phyloP scores from a whole-genome alignment of 768 basidiomycete genomes.

The Leccinum boreale region DNA sequence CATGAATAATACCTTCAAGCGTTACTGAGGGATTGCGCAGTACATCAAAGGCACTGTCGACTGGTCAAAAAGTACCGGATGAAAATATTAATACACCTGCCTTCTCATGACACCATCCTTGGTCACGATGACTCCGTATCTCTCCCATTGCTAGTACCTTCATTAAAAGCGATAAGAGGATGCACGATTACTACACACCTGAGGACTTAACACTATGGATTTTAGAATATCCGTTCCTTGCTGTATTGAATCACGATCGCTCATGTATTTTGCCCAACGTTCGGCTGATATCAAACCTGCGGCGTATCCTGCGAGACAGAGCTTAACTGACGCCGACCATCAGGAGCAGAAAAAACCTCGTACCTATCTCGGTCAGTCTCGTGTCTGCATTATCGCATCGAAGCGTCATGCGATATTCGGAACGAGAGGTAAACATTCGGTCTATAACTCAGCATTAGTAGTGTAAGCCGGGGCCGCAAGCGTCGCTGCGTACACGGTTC shows the following conservation, averaged over 20 bases:
- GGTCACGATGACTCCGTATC: slow-evolving; percentile 38
- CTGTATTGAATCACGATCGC: slow-evolving; percentile 33
- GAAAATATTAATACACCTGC: slow-evolving; percentile 21
- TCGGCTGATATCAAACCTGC: slow-evolving; percentile 41
- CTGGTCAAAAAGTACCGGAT: neutral
- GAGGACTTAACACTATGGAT: slow-evolving; percentile 37
- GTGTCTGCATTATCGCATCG: slow-evolving; percentile 88
- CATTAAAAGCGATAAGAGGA: neutral
- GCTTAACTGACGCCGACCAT: neutral
- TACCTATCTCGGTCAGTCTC: slow-evolving; percentile 75
- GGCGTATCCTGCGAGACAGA: slow-evolving; percentile 30
- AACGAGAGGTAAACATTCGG: slow-evolving; percentile 91
- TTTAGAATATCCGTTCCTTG: slow-evolving; percentile 35
- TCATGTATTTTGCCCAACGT: slow-evolving; percentile 41
- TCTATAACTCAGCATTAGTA: slow-evolving; percentile 43
- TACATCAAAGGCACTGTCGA: slow-evolving; percentile 68
- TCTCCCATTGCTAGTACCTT: slow-evolving; percentile 38
- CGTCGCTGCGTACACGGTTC: slow-evolving; percentile 66
- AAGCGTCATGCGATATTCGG: slow-evolving; percentile 86
- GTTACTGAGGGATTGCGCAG: slow-evolving; percentile 58
- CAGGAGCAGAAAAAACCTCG: slow-evolving; percentile 1
- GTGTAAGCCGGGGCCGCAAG: neutral
- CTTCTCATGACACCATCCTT: slow-evolving; percentile 45
- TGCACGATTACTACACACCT: slow-evolving; percentile 24
- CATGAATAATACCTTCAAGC: slow-evolving; percentile 39